Conservation (phyloP, 257 asterid genomes). For the Jacaranda mimosifolia region DNA sequence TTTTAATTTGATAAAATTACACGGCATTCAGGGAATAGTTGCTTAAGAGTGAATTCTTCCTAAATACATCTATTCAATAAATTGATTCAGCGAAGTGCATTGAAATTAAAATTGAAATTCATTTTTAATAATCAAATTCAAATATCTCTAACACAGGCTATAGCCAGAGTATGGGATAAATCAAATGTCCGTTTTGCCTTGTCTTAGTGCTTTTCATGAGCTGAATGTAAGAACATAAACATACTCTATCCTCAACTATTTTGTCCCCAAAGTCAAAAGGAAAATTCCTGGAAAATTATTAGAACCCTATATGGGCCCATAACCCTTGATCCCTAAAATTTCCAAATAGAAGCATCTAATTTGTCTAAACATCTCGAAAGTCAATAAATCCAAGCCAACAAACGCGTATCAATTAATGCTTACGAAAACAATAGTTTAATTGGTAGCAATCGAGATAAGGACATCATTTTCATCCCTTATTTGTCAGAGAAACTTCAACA, state of each 20-base stretch:
- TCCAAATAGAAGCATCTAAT: slow-evolving; percentile 17
- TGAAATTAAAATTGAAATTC: too few relatives aligned
- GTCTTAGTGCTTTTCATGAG: too few relatives aligned
- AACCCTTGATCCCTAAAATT: background rate
- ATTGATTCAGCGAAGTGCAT: too few relatives aligned
- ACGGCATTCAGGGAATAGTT: too few relatives aligned
- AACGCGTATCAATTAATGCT: background rate
- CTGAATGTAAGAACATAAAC: too few relatives aligned
- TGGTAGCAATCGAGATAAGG: background rate
- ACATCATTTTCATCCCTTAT: background rate
- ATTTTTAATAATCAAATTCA: too few relatives aligned
- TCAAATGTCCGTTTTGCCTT: too few relatives aligned
- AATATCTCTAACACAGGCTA: too few relatives aligned
- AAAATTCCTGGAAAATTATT: background rate
- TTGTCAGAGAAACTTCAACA: slow-evolving; percentile 19
- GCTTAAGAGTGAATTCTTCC: too few relatives aligned
- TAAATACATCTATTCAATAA: too few relatives aligned
- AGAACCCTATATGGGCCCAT: background rate
- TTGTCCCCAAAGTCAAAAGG: background rate
- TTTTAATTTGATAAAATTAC: too few relatives aligned
- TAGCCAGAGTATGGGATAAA: too few relatives aligned
- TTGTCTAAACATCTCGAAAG: background rate
- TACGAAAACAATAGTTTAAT: background rate
- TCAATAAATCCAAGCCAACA: background rate
- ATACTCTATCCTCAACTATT: background rate